Evolutionary conservation across 2,329 filamentous ascomycete genomes (phyloP), one percentile per base, ranked within the genome.

Genomic region (Zasmidium cellare): DNA sequence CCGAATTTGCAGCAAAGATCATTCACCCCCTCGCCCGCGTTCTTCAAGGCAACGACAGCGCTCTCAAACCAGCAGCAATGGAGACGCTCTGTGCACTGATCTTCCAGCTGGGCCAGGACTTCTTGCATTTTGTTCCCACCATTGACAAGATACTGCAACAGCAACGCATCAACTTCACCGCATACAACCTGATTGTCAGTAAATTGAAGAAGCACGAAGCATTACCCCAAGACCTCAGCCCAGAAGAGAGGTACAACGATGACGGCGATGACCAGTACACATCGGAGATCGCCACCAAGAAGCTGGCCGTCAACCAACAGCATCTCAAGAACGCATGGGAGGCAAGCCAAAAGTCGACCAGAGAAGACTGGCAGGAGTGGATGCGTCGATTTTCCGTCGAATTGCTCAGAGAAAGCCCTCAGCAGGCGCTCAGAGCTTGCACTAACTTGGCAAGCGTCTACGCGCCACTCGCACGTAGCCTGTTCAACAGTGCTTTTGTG

Each of bases 361-460:
- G 92, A 68, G 94, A 99, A 72, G 94, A 99, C 75, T 99, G 94
- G 94, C 91, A 96, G 69, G 94, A 99, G 74, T 99, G 94, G 94
- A 91, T 99, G 76, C 87, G 96, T 60, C 85, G 93, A 24, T 96
- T 99, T 76, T 97, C 93, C 71, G 93, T 96, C 31, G 96, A 96
- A 56, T 81, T 99, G 7, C 82, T 99, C 46, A 91, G 92, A 61
- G 96, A 99, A 72, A 97, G 92, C 1, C 96, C 94, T 2, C 96
- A 97, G 64, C 94, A 97, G 69, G 93, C 96, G 9, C 81, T 99
- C 1, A 85, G 94, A 63, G 94, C 94, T 46, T 99, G 96, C 72
- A 94, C 93, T 41, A 90, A 89, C 57, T 80, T 99, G 38, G 94
- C 92, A 25, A 93, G 90, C 64, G 88, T 94, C 14, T 97, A 97